These are phyloP conservation scores for Hypomontagnella submonticulosa DNA, from an alignment of 495 filamentous ascomycete genomes.

Conservation along the genomic window DNA sequence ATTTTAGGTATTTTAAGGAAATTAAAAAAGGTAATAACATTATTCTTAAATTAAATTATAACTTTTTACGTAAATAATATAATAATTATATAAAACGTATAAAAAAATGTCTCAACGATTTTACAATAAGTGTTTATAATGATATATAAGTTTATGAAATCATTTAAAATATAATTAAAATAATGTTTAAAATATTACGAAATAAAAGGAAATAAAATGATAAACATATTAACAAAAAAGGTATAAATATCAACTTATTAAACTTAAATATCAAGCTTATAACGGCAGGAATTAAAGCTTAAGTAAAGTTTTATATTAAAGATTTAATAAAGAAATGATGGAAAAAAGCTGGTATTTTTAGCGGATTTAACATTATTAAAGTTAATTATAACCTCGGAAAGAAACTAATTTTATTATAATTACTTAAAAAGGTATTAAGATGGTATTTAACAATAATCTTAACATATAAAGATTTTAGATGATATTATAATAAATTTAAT, in stretches of 20 bases:
- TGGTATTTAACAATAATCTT: neutral
- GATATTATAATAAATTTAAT: slow-evolving; percentile 3
- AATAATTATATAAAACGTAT: too few relatives aligned
- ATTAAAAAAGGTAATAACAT: too few relatives aligned
- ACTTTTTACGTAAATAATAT: too few relatives aligned
- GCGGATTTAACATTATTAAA: neutral
- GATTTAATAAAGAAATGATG: neutral
- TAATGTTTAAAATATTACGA: too few relatives aligned
- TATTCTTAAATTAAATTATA: too few relatives aligned
- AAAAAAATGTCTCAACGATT: too few relatives aligned
- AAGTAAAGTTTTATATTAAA: neutral
- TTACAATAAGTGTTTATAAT: too few relatives aligned
- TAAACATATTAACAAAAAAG: neutral
- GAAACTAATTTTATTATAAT: neutral
- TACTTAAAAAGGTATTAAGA: neutral
- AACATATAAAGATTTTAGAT: neutral
- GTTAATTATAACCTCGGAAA: neutral
- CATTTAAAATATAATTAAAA: too few relatives aligned
- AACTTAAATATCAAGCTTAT: neutral
- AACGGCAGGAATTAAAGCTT: neutral
- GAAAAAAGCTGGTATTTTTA: neutral
- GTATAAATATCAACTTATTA: neutral
- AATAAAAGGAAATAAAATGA: too few relatives aligned
- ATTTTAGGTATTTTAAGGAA: too few relatives aligned
- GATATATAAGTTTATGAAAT: too few relatives aligned